phyloP scores from a whole-genome alignment of 2,329 filamentous ascomycete genomes.

The Claviceps humidiphila region DNA sequence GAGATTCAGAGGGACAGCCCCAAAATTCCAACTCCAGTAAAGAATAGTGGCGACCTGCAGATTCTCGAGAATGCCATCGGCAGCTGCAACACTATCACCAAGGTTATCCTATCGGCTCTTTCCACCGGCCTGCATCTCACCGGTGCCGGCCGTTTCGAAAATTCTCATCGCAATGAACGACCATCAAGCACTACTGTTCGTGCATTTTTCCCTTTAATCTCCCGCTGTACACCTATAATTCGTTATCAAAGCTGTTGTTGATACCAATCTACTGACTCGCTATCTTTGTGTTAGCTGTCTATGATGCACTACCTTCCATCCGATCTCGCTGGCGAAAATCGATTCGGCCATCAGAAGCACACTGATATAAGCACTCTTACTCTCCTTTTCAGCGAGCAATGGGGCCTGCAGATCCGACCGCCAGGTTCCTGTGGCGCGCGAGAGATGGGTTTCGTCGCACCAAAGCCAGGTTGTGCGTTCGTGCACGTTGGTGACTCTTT shows the following conservation, averaged over 20 bases:
- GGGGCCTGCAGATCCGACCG: constrained; percentile 43
- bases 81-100: constrained; percentile 36
- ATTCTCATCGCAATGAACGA: constrained; percentile 36
- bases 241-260: background rate
- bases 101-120: constrained; percentile 36
- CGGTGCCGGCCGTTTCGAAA: constrained; percentile 34
- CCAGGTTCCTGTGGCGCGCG: constrained; percentile 26
- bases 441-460: constrained; percentile 40
- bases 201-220: background rate
- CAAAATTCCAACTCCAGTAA: constrained; percentile 32
- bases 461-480: constrained; percentile 36
- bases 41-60: constrained; percentile 33
- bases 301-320: constrained; percentile 42
- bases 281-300: constrained; percentile 19
- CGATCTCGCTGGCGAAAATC: constrained; percentile 26
- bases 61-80: constrained; percentile 36
- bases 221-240: background rate
- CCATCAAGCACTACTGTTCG: constrained; percentile 30
- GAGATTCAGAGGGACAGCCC: constrained; percentile 35
- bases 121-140: constrained; percentile 32
- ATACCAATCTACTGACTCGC: background rate
- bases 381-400: constrained; percentile 41
- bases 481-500: constrained; percentile 47
- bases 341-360: constrained; percentile 42
- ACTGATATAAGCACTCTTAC: constrained; percentile 43